These are phyloP conservation scores for Yamadazyma insecticola DNA, from an alignment of 805 yeast genomes.

Conservation along the genomic window DNA sequence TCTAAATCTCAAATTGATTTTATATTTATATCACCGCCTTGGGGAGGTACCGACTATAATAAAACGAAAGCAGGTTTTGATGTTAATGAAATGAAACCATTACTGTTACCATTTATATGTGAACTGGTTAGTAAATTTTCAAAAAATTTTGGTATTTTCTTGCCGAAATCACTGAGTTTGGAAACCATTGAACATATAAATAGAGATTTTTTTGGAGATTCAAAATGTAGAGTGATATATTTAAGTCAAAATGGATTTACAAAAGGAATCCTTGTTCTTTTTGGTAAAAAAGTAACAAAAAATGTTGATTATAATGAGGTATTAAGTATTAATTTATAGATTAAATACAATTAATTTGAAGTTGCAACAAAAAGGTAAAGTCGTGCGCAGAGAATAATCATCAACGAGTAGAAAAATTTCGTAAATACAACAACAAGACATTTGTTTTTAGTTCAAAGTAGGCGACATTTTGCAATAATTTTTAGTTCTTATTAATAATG, in stretches of 20 bases:
- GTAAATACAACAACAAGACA: too few species aligned
- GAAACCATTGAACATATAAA: constrained; percentile 49
- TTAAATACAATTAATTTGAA: too few species aligned
- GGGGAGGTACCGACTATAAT: constrained; percentile 76
- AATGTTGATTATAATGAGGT: constrained; percentile 9
- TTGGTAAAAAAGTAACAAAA: constrained; percentile 39
- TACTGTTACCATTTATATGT: constrained; percentile 43
- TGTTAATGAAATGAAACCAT: constrained; percentile 42
- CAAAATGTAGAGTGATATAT: constrained; percentile 43
- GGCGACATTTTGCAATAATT: too few species aligned
- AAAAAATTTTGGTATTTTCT: constrained; percentile 50
- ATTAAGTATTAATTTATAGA: too few species aligned
- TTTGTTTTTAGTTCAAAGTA: too few species aligned
- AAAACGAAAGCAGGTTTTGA: constrained; percentile 38
- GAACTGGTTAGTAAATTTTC: constrained; percentile 37
- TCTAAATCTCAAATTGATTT: too few species aligned
- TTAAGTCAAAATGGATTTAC: constrained; percentile 36
- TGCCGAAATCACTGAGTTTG: constrained; percentile 58
- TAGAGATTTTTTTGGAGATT: constrained; percentile 40
- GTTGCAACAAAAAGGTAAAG: too few species aligned
- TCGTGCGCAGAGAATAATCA: too few species aligned
- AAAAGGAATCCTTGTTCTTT: constrained; percentile 55
- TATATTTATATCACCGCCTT: constrained; percentile 77
- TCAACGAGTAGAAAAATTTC: too few species aligned
- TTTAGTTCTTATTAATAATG: too few species aligned